Conservation (phyloP, 140 eudicot species). For the Erigeron philadelphicus region DNA sequence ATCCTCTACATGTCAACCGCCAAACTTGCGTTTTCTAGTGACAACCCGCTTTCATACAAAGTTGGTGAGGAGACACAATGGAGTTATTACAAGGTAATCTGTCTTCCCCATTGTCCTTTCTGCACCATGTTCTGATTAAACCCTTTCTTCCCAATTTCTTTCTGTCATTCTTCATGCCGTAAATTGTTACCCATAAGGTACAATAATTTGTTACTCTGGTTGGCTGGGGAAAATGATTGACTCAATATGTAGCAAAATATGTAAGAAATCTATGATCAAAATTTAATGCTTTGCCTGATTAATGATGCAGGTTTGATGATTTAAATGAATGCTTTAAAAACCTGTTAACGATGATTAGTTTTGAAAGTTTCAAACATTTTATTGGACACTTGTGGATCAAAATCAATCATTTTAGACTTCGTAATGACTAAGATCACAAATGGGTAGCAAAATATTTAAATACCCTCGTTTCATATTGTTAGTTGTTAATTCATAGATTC, state of each 20-base stretch:
- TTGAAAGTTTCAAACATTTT: background rate
- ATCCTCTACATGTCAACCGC: conserved; percentile 68
- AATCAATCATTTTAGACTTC: background rate
- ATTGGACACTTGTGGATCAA: background rate
- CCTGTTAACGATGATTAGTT: background rate
- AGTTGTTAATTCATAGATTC: background rate
- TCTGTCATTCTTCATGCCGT: background rate
- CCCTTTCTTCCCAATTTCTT: background rate
- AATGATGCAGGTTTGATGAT: background rate
- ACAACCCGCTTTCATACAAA: conserved; percentile 85
- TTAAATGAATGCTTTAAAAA: background rate
- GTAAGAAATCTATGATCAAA: background rate
- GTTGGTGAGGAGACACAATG: conserved; percentile 61
- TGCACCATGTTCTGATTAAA: background rate
- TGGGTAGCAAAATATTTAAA: background rate
- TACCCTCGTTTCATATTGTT: background rate
- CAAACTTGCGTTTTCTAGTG: conserved; percentile 84
- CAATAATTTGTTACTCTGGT: conserved; percentile 2
- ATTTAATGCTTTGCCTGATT: background rate
- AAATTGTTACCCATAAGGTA: background rate
- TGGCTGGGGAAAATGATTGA: background rate
- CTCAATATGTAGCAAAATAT: background rate
- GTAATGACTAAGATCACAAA: background rate
- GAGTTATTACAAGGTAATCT: conserved; percentile 82
- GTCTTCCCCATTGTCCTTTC: background rate